Evolutionary conservation across 2,329 filamentous ascomycete species (phyloP).

Genomic region (Chrysoporthe deuterocubensis): DNA sequence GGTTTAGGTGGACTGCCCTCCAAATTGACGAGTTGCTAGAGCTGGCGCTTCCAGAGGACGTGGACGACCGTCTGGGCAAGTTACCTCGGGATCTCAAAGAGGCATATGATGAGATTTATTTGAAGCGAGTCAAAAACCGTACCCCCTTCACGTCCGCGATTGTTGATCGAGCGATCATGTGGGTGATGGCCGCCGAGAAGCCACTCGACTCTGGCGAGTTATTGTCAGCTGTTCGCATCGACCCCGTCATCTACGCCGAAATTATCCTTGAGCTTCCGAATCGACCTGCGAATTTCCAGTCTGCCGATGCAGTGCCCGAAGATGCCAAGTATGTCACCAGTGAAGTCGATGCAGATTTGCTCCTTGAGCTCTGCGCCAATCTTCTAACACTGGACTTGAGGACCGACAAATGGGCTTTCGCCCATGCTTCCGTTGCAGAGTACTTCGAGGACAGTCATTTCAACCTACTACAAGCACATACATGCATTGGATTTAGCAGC

Average conservation of each 20-base stretch:
- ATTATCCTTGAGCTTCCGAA: not conserved
- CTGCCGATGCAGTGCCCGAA: not conserved
- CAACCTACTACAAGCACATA: conserved; percentile 22
- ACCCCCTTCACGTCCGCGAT: not conserved
- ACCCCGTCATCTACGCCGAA: not conserved
- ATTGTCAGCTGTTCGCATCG: conserved; percentile 2
- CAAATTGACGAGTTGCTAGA: conserved; percentile 37
- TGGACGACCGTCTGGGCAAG: conserved; percentile 35
- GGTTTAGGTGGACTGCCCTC: conserved; percentile 41
- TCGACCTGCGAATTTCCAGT: not conserved
- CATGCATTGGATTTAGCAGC: not conserved
- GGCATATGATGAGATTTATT: conserved; percentile 39
- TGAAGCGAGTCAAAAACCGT: not conserved
- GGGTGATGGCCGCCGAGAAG: not conserved
- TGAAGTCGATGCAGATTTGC: not conserved
- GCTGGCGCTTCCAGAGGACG: conserved; percentile 30
- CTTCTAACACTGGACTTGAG: not conserved
- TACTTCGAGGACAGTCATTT: conserved; percentile 28
- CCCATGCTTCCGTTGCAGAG: conserved; percentile 31
- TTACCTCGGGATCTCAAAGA: conserved; percentile 36
- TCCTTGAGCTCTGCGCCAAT: conserved; percentile 1
- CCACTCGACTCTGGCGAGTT: not conserved
- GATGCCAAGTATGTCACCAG: not conserved
- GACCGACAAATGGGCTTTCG: conserved; percentile 20
- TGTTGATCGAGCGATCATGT: not conserved